Base-by-base conservation (phyloP, 2,329 filamentous ascomycete species). In the Amauroascus verrucosus region DNA sequence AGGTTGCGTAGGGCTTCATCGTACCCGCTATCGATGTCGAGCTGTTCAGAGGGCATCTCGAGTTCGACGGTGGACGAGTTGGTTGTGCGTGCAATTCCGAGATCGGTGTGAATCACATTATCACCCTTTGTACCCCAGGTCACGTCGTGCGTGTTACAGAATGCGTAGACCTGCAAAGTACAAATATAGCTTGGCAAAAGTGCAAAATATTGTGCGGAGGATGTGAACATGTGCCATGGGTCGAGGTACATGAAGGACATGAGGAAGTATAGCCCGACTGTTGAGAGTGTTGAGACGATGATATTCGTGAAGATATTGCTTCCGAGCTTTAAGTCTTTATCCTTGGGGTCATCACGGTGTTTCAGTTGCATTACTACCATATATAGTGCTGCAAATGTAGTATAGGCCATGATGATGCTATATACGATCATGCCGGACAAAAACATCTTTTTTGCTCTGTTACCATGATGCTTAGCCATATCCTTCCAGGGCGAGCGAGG, bases 41-140 rank as follows among this genome's bases (percentile, higher is more conserved):
- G 83, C 72, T 98, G 93, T 68, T 98, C 94, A 1, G 83, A 88
- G 0, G 94, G 93, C 90, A 98, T 98, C 65, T 98, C 93, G 5
- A 98, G 78, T 68, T 96, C 88, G 62, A 98, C 93, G 0, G 85
- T 88, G 55, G 84, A 79, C 46, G 80, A 80, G 53, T 85, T 86
- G 59, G 86, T 83, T 48, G 83, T 83, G 6, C 86, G 81, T 11
- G 94, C 93, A 5, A 86, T 83, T 54, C 93, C 93, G 0, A 98
- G 82, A 66, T 98, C 94, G 6, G 86, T 96, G 69, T 88, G 85
- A 63, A 93, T 84, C 33, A 95, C 83, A 69, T 98, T 98, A 77
- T 98, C 93, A 54, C 93, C 93, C 73, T 98, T 98, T 44, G 93
- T 98, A 43, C 93, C 93, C 93, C 93, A 98, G 0, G 90, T 95